A percentile compares a stretch with the other conserved stretches of the same genome.
phyloP scores from a whole-genome alignment of 805 yeast species.

The Cyberlindnera suaveolens region DNA sequence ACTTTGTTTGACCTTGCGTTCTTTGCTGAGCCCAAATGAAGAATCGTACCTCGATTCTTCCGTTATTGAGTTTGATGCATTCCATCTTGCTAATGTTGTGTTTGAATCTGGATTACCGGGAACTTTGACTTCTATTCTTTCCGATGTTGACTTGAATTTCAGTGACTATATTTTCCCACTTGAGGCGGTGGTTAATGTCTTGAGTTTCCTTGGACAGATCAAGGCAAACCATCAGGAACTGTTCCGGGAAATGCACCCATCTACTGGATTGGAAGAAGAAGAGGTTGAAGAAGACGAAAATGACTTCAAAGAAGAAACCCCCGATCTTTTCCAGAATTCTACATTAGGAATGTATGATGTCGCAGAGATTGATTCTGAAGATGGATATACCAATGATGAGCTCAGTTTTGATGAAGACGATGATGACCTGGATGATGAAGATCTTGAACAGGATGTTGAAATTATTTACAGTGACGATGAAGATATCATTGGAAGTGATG shows the following conservation, averaged over 20 bases:
- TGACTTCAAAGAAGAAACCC: constrained; percentile 60
- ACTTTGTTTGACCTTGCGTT: constrained; percentile 12
- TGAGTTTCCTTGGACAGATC: constrained; percentile 50
- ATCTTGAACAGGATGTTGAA: constrained; percentile 17
- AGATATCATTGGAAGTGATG: constrained; percentile 24
- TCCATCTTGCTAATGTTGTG: constrained; percentile 56
- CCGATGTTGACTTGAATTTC: constrained; percentile 66
- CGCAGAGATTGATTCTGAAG: constrained; percentile 61
- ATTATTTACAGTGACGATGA: constrained; percentile 30
- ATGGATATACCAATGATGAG: constrained; percentile 48
- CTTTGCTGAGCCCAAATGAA: constrained; percentile 21
- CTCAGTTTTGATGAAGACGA: constrained; percentile 41
- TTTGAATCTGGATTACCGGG: constrained; percentile 60
- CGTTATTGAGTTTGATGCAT: constrained; percentile 53
- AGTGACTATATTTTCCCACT: constrained; percentile 58
- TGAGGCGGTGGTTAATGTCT: constrained; percentile 52
- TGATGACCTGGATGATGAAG: constrained; percentile 26
- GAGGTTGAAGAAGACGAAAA: constrained; percentile 50
- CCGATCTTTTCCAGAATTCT: constrained; percentile 80
- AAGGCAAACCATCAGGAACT: constrained; percentile 51
- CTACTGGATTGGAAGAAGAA: constrained; percentile 46
- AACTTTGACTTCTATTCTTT: constrained; percentile 51
- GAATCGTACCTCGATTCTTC: constrained; percentile 15
- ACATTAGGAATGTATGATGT: constrained; percentile 93
- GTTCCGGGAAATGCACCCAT: constrained; percentile 39